Evolutionary conservation across 2,329 filamentous ascomycete species (phyloP), one percentile per base, ranked within the genome.

Genomic region (Colletotrichum siamense): DNA sequence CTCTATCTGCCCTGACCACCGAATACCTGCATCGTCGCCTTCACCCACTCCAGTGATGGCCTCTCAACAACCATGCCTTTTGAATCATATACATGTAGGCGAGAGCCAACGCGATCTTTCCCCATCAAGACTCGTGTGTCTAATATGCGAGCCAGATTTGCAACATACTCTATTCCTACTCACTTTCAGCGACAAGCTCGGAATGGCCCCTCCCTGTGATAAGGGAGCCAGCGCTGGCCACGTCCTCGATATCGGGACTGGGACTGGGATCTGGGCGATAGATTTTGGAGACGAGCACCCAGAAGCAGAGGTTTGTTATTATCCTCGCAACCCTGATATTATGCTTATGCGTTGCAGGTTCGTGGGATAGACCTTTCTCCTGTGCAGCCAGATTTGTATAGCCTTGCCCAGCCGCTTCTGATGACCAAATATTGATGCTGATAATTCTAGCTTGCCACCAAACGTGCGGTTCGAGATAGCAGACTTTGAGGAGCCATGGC

Each of bases 381-480:
- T 8, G 59, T 63, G 59, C 59, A 63, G 18, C 59, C 86, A 1
- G 77, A 78, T 39, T 83, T 85, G 81, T 85, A 39, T 22, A 30
- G 24, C 3, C 30, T 8, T 9, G 4, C 10, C 5, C 15, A 8
- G 8, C 18, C 24, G 24, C 18, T 65, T 16, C 7, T n/a, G 7
- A 10, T 32, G 15, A 22, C 12, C 30, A 49, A n/a, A 12, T 15
- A 15, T 7, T 13, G 9, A 52, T 36, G 15, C 49, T 15, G 6
- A 15, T 16, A 6, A 6, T 4, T 13, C 2, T 22, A 86, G 85
- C 79, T 81, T 88, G 22, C 85, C 85, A 0, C 82, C 82, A 1
- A 87, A 86, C 73, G 78, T 85, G 4, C 76, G 79, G 8, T 87
- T 87, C 66, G 80, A 85, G 74, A 81, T 88, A 71, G 86, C 87